Percentiles rank a stretch among this genome's conserved stretches.
Evolutionary conservation across 305 asterid genomes (phyloP).

Genomic region (Fraxinus xanthoxyloides): DNA sequence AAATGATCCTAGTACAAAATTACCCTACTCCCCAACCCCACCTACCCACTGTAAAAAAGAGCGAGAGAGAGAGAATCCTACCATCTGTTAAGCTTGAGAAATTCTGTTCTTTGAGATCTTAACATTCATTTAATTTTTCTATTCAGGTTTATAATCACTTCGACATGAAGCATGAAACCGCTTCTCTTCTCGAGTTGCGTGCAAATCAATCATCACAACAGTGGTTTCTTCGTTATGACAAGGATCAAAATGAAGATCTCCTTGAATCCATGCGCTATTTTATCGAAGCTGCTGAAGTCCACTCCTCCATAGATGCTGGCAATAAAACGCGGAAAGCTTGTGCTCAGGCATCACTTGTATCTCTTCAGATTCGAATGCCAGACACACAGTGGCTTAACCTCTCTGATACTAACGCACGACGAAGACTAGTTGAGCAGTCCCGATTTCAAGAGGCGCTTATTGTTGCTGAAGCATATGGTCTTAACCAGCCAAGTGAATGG

Average conservation of each 20-base stretch:
- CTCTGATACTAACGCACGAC: slow-evolving; percentile 86
- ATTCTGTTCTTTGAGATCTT: slow-evolving; percentile 8
- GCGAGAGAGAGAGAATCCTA: neutral
- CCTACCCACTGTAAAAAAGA: neutral
- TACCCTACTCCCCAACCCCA: neutral
- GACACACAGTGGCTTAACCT: slow-evolving; percentile 85
- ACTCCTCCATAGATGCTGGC: slow-evolving; percentile 97
- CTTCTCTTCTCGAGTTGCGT: slow-evolving; percentile 76
- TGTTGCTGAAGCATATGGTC: slow-evolving; percentile 95
- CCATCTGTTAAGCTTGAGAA: neutral
- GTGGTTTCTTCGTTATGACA: slow-evolving; percentile 76
- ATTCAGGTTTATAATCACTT: slow-evolving; percentile 88
- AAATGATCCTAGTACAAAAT: neutral
- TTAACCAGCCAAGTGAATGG: slow-evolving; percentile 97
- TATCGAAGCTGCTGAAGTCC: slow-evolving; percentile 91
- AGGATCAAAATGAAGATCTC: slow-evolving; percentile 83
- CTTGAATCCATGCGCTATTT: slow-evolving; percentile 80
- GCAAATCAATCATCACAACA: slow-evolving; percentile 63
- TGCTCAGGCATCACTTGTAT: slow-evolving; percentile 92
- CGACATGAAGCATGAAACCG: slow-evolving; percentile 95
- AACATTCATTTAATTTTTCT: slow-evolving; percentile 19
- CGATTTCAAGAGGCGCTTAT: slow-evolving; percentile 92
- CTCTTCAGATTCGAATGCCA: slow-evolving; percentile 97
- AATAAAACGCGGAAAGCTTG: slow-evolving; percentile 77
- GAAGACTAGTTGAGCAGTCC: slow-evolving; percentile 82